Base-by-base conservation (phyloP, 306 rosid genomes). In the Castanopsis chinensis region DNA sequence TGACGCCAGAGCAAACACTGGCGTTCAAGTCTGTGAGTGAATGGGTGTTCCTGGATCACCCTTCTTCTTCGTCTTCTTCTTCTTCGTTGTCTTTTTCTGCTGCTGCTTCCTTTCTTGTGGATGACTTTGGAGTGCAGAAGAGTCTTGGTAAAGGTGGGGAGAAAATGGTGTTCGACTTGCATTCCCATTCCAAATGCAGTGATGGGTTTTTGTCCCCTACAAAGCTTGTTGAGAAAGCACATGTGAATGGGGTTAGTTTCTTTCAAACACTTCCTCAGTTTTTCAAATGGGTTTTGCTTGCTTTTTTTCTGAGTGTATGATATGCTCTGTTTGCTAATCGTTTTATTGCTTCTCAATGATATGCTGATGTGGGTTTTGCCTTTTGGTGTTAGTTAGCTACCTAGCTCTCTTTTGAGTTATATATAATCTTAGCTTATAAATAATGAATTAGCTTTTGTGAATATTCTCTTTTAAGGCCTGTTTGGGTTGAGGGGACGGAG, bases 171-270 rank as follows among this genome's bases (percentile, higher is more conserved):
- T 92, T 92, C 77, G 99, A 94, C 69, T 86, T 94, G 89, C 99
- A 94, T 81, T 90, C 97, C 0, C 99, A 94, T 83, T 88, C 97
- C 41, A 94, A 94, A 81, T 94, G 33, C 85, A 94, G 99, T 85
- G 99, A 95, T 86, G 99, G 99, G 25, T 95, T 90, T 86, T 87
- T 95, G 73, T 87, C 99, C 35, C 99, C 99, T 86, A 80, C 97
- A 5, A 95, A 91, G 87, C 77, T 95, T 32, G 86, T 95, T 57
- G 97, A 95, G 81, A 90, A 87, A 82, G 99, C 99, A 84, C 95
- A 91, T 57, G 87, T 83, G 13, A 90, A 89, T 25, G 97, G 97
- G 86, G 99, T 94, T 67, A 87, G 94, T 83, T 82, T 83, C 80
- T 41, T 49, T 78, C 17, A 33, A 35, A 68, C 35, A 7, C 15